Percentiles rank a stretch among this genome's conserved stretches.
These are phyloP conservation scores for Hanseniaspora sp. DNA, from an alignment of 1,139 yeast species.

Conservation along the genomic window DNA sequence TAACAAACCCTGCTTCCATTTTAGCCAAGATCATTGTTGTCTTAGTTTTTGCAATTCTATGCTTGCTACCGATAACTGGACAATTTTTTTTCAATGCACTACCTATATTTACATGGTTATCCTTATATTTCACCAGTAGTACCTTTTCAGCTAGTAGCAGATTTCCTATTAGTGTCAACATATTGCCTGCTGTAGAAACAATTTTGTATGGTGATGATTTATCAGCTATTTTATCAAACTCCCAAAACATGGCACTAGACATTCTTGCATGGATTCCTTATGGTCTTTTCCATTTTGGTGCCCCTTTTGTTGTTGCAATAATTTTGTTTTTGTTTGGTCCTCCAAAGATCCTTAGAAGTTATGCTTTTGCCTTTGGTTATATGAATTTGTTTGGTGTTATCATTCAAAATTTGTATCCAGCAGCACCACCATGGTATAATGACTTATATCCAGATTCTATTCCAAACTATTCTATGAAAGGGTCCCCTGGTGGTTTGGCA, in stretches of 20 bases:
- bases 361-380: slow-evolving; percentile 94
- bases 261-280: slow-evolving; percentile 92
- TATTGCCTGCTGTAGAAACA: slow-evolving; percentile 88
- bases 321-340: slow-evolving; percentile 81
- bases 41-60: slow-evolving; percentile 26
- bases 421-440: slow-evolving; percentile 99
- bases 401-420: slow-evolving; percentile 74
- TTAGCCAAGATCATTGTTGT: slow-evolving; percentile 27
- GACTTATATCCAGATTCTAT: slow-evolving; percentile 74
- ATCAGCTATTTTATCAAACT: slow-evolving; percentile 72
- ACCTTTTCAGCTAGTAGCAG: slow-evolving; percentile 68
- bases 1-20: slow-evolving; percentile 31
- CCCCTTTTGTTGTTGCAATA: slow-evolving; percentile 80
- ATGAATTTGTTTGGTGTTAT: slow-evolving; percentile 82
- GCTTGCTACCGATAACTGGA: slow-evolving; percentile 62
- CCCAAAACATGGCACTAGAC: slow-evolving; percentile 58
- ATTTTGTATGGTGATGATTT: slow-evolving; percentile 88
- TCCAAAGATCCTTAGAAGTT: slow-evolving; percentile 75
- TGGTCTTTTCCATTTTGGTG: slow-evolving; percentile 78
- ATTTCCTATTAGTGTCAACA: slow-evolving; percentile 83
- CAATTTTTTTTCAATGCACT: slow-evolving; percentile 80
- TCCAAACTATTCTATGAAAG: slow-evolving; percentile 84
- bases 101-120: slow-evolving; percentile 82
- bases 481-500: slow-evolving; percentile 93
- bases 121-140: slow-evolving; percentile 68